phyloP scores from a whole-genome alignment of 31 red algal species.

The Endocladia muricata region DNA sequence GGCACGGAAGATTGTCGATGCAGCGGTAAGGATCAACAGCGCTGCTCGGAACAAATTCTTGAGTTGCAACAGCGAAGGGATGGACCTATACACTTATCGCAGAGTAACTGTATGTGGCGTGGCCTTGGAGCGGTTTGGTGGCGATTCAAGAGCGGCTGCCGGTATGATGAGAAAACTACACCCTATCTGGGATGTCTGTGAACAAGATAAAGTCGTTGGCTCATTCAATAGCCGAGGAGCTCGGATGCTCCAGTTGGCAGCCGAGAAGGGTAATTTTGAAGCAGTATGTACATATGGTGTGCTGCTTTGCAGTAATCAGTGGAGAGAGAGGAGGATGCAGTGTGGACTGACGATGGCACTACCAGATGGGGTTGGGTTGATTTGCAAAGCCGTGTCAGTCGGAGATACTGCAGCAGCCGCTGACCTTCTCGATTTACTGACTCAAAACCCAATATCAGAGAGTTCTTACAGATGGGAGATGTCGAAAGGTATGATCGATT shows the following conservation, averaged over 20 bases:
- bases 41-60: conserved; percentile 26
- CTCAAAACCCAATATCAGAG: neutral
- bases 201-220: conserved; percentile 37
- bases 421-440: conserved; percentile 39
- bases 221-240: conserved; percentile 20
- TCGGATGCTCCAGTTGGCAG: conserved; percentile 26
- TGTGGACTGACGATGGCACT: conserved; percentile 16
- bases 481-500: conserved; percentile 2
- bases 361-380: conserved; percentile 7
- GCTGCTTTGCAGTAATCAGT: conserved; percentile 46
- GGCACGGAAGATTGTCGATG: conserved; percentile 52
- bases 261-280: conserved; percentile 62
- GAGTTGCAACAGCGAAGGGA: conserved; percentile 13
- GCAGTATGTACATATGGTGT: conserved; percentile 35
- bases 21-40: conserved; percentile 41
- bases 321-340: conserved; percentile 23
- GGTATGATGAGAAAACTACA: conserved; percentile 32
- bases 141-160: conserved; percentile 26
- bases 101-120: conserved; percentile 58
- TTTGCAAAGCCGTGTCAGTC: conserved; percentile 35
- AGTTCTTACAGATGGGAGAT: neutral
- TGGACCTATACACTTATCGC: conserved; percentile 55
- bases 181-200: conserved; percentile 50
- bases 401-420: conserved; percentile 45
- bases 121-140: conserved; percentile 39